phyloP scores from a whole-genome alignment of 2,329 filamentous ascomycete genomes.

The Aspergillus brunneoviolaceus region DNA sequence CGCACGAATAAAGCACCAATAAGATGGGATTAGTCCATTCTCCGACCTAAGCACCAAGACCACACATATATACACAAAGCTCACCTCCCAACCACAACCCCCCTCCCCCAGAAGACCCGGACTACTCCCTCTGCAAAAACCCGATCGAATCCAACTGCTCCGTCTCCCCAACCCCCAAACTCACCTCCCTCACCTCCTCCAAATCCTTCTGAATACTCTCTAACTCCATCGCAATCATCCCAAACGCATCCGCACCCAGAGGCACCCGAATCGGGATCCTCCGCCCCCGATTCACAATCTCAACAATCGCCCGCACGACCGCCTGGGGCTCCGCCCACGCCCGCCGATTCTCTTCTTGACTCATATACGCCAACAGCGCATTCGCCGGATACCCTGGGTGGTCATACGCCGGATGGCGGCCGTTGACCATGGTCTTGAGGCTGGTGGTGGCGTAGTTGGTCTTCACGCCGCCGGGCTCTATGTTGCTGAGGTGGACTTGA shows the following conservation, averaged over 20 bases:
- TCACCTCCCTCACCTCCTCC: neutral
- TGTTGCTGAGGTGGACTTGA: constrained; percentile 5
- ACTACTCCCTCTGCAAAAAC: neutral
- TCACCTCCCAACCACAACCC: no score
- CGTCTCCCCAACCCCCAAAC: neutral
- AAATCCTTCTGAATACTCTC: neutral
- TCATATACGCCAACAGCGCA: neutral
- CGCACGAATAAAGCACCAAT: no score
- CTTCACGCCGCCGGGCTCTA: constrained; percentile 42
- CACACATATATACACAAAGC: no score
- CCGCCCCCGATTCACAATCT: constrained; percentile 33
- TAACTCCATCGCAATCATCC: neutral
- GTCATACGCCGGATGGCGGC: constrained; percentile 6
- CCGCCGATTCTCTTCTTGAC: neutral
- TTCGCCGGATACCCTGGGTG: neutral
- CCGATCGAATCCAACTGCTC: constrained; percentile 2
- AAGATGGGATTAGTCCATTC: no score
- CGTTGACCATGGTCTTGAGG: constrained; percentile 1
- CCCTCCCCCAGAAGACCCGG: neutral
- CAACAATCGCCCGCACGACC: constrained; percentile 41
- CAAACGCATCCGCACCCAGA: constrained; percentile 29
- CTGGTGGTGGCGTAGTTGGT: constrained; percentile 36
- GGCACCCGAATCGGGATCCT: constrained; percentile 45
- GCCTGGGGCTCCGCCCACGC: constrained; percentile 20
- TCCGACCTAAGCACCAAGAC: no score